A percentile compares a stretch with the other conserved stretches of the same genome.
phyloP scores from a whole-genome alignment of 1,284 basidiomycete species.

The Xerocomus minutiporus region DNA sequence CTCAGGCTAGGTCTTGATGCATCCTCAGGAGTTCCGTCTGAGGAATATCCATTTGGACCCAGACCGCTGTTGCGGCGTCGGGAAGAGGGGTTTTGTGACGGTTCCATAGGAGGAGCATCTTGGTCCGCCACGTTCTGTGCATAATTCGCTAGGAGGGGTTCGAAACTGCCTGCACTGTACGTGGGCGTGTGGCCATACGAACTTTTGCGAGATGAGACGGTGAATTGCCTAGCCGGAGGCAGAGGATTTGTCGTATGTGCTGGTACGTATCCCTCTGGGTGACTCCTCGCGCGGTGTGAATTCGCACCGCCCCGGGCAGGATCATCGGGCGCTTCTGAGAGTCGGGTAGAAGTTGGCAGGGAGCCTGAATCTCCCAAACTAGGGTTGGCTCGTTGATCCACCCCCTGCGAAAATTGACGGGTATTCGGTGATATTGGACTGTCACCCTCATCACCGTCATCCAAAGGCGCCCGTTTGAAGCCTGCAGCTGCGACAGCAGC shows the following conservation, averaged over 20 bases:
- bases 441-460: conserved; percentile 52
- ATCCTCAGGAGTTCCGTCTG: conserved; percentile 38
- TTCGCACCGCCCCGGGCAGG: conserved; percentile 37
- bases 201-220: conserved; percentile 39
- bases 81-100: conserved; percentile 31
- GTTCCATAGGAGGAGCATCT: conserved; percentile 9
- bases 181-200: conserved; percentile 43
- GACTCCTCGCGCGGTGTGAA: conserved; percentile 38
- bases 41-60: conserved; percentile 33
- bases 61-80: conserved; percentile 18
- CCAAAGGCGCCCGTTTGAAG: conserved; percentile 58
- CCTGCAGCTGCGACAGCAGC: conserved; percentile 67
- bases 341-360: conserved; percentile 13
- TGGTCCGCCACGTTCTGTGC: conserved; percentile 22
- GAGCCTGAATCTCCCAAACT: conserved; percentile 36
- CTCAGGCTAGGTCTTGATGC: conserved; percentile 44
- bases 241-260: conserved; percentile 46
- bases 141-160: conserved; percentile 54
- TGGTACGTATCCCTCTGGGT: conserved; percentile 38
- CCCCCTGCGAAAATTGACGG: conserved; percentile 30
- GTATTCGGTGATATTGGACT: conserved; percentile 24
- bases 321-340: conserved; percentile 24
- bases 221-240: conserved; percentile 30
- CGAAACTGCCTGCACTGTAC: conserved; percentile 57
- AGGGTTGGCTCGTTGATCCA: conserved; percentile 32